Conservation (phyloP, 768 basidiomycete species). For the Psilocybe subaeruginosa region DNA sequence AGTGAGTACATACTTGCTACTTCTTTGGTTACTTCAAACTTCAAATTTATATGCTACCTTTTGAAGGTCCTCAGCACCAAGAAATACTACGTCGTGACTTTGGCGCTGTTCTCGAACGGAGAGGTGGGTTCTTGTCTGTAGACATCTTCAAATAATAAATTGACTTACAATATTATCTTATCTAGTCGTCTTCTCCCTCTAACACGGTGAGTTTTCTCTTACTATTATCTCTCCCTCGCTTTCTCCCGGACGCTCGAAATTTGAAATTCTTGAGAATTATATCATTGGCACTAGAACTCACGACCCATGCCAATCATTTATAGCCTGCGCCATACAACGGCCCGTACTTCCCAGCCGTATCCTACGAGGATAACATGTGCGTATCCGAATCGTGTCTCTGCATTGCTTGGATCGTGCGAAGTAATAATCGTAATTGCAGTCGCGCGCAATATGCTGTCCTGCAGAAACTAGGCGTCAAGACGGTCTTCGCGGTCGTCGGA, state of each 20-base stretch:
- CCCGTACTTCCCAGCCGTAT: slow-evolving; percentile 58
- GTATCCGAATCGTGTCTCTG: background rate
- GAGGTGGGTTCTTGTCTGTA: slow-evolving; percentile 41
- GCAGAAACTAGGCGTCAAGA: slow-evolving; percentile 47
- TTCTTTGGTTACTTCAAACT: background rate
- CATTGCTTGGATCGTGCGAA: background rate
- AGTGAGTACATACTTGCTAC: slow-evolving; percentile 25
- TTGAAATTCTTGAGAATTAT: no score
- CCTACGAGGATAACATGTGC: slow-evolving; percentile 63
- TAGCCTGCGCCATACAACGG: slow-evolving; percentile 61
- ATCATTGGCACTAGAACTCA: background rate
- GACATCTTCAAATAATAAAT: no score
- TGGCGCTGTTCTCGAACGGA: slow-evolving; percentile 61
- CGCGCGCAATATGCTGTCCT: slow-evolving; percentile 58
- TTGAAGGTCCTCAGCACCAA: slow-evolving; percentile 47
- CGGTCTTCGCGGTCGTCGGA: slow-evolving; percentile 51
- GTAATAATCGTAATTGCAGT: slow-evolving; percentile 25
- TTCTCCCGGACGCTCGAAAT: background rate
- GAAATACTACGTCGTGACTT: slow-evolving; percentile 58
- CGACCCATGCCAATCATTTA: background rate
- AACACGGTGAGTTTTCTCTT: slow-evolving; percentile 45
- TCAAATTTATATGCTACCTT: background rate
- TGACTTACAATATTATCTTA: background rate
- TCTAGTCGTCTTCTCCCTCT: slow-evolving; percentile 61
- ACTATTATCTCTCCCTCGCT: background rate